These are phyloP conservation scores for Euphorbia peplus DNA, from an alignment of 345 rosid genomes.

Conservation along the genomic window DNA sequence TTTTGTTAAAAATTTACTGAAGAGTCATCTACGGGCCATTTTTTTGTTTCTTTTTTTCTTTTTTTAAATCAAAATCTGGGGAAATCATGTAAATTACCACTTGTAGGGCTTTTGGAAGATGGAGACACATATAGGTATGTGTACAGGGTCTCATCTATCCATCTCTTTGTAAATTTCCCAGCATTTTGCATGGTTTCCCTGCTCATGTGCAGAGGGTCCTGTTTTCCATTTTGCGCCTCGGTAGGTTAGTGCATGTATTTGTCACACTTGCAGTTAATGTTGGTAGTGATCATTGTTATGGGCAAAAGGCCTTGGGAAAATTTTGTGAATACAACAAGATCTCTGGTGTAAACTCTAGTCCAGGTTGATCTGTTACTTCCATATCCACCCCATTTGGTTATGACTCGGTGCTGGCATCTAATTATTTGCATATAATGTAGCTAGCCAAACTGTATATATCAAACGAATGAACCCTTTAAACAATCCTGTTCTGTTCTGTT, in stretches of 20 bases:
- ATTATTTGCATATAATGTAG: conserved; percentile 7
- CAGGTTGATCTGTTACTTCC: conserved; percentile 13
- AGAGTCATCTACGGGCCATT: conserved; percentile 16
- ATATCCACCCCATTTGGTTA: not conserved
- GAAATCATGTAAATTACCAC: conserved; percentile 55
- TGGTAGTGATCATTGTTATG: conserved; percentile 32
- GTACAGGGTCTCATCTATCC: conserved; percentile 54
- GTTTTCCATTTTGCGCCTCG: conserved; percentile 34
- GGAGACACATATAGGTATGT: conserved; percentile 53
- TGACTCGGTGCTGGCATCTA: conserved; percentile 3
- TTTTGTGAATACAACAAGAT: conserved; percentile 53
- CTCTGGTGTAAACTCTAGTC: conserved; percentile 22
- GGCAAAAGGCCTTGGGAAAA: conserved; percentile 36
- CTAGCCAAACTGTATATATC: conserved; percentile 2
- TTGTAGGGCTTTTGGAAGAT: conserved; percentile 46
- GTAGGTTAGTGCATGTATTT: conserved; percentile 52
- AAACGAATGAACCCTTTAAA: not conserved
- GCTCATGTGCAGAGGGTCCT: conserved; percentile 24
- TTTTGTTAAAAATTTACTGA: conserved; percentile 23
- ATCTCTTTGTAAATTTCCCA: conserved; percentile 27
- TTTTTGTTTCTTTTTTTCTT: not conserved
- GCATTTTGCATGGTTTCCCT: conserved; percentile 23
- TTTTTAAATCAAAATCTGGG: conserved; percentile 21
- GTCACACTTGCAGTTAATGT: conserved; percentile 41
- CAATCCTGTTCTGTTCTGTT: not conserved